Percentiles rank a stretch among this genome's conserved stretches.
Evolutionary conservation across 2,329 filamentous ascomycete genomes (phyloP).

Genomic region (Sporothrix phasma): DNA sequence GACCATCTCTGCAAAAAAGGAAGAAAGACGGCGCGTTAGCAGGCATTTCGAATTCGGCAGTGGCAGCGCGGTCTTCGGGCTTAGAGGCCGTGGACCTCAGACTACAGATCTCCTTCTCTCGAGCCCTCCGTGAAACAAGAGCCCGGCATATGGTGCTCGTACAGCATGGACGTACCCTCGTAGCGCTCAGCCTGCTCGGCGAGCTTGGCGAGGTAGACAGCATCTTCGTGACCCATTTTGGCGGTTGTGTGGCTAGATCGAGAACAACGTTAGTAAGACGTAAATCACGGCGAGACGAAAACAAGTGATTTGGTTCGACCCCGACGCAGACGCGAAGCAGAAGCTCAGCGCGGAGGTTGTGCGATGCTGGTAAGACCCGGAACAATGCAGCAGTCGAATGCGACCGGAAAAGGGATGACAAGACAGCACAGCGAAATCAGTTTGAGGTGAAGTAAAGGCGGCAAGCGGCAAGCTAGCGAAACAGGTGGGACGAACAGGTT

Average conservation of each 20-base stretch:
- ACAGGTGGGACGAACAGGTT: background rate
- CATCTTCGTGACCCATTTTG: conserved; percentile 98
- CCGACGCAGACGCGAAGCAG: background rate
- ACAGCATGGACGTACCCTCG: conserved; percentile 60
- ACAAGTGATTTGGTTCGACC: background rate
- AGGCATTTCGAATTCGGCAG: background rate
- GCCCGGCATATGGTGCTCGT: background rate
- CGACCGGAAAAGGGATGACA: background rate
- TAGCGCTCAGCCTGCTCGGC: conserved; percentile 99
- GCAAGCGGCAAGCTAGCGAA: background rate
- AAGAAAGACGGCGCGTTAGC: conserved; percentile 12
- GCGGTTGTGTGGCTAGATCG: conserved; percentile 26
- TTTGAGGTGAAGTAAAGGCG: background rate
- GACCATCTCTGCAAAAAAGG: conserved; percentile 70
- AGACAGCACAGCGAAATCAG: background rate
- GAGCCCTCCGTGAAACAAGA: too few relatives aligned
- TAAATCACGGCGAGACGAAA: too few relatives aligned
- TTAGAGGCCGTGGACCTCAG: background rate
- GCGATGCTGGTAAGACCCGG: background rate
- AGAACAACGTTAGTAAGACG: background rate
- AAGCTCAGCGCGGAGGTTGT: background rate
- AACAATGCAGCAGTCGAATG: background rate
- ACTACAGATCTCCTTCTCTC: background rate
- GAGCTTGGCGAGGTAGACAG: conserved; percentile 99
- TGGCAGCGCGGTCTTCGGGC: background rate